These are phyloP conservation scores for Suhomyces ambrosiae DNA, from an alignment of 1,139 yeast genomes.

Conservation along the genomic window DNA sequence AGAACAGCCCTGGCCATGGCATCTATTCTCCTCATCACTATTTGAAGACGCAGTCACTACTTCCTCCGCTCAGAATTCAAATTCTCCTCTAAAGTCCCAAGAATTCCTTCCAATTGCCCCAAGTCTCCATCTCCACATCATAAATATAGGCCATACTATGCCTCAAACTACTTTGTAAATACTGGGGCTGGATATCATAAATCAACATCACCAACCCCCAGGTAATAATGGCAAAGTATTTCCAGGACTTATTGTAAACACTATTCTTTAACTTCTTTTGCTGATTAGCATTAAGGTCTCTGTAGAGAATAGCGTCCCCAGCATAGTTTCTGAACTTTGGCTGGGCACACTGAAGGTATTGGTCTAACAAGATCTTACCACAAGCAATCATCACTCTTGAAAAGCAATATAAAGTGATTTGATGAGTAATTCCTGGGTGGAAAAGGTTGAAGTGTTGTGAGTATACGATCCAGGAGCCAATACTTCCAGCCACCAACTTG, in stretches of 20 bases:
- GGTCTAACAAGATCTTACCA: slow-evolving; percentile 49
- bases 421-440: slow-evolving; percentile 56
- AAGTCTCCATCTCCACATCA: slow-evolving; percentile 51
- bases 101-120: slow-evolving; percentile 48
- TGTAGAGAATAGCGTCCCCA: slow-evolving; percentile 27
- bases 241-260: slow-evolving; percentile 57
- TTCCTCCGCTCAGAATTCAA: no score
- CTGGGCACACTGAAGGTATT: slow-evolving; percentile 38
- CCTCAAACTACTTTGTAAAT: slow-evolving; percentile 66
- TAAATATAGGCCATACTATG: slow-evolving; percentile 75
- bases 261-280: slow-evolving; percentile 36
- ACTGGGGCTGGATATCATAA: slow-evolving; percentile 63
- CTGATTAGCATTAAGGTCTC: slow-evolving; percentile 34
- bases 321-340: slow-evolving; percentile 33
- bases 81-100: slow-evolving; percentile 43
- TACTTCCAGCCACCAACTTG: slow-evolving; percentile 63
- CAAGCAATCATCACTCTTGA: slow-evolving; percentile 58
- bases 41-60: no score
- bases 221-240: slow-evolving; percentile 62
- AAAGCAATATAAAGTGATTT: slow-evolving; percentile 63
- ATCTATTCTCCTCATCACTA: no score
- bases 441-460: slow-evolving; percentile 55
- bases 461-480: slow-evolving; percentile 68
- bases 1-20: no score
- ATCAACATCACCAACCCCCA: slow-evolving; percentile 81